phyloP scores from a whole-genome alignment of 192 early-diverging fungal species.

The Diversispora eburnea region DNA sequence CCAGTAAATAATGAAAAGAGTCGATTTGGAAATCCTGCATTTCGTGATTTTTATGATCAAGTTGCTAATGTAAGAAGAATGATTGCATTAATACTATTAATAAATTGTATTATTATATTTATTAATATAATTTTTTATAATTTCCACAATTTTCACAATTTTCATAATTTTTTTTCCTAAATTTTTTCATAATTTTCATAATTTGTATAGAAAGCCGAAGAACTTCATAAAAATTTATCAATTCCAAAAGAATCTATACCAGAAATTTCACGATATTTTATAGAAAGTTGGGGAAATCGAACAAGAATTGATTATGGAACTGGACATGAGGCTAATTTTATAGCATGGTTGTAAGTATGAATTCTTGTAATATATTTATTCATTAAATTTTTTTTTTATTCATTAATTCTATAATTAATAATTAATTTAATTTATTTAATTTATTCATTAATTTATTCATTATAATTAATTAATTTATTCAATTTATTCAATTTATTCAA shows the following conservation, averaged over 20 bases:
- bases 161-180: too few species aligned
- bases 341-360: slow-evolving; percentile 68
- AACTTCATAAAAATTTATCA: slow-evolving; percentile 34
- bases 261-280: slow-evolving; percentile 70
- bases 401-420: not conserved
- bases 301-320: slow-evolving; percentile 97
- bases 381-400: slow-evolving; percentile 8
- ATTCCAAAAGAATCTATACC: slow-evolving; percentile 40
- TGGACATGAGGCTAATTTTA: slow-evolving; percentile 92
- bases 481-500: slow-evolving; percentile 32
- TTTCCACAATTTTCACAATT: too few species aligned
- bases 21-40: slow-evolving; percentile 95
- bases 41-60: slow-evolving; percentile 82
- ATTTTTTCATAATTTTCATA: too few species aligned
- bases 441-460: slow-evolving; percentile 23
- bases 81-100: not conserved
- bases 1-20: slow-evolving; percentile 73
- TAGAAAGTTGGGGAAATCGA: slow-evolving; percentile 84
- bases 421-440: not conserved
- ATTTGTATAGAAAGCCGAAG: slow-evolving; percentile 30
- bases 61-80: slow-evolving; percentile 53
- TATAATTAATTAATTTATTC: not conserved
- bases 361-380: too few species aligned
- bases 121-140: not conserved
- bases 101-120: not conserved